A percentile compares a stretch with the other conserved stretches of the same genome.
These are phyloP conservation scores for Nemania sp. DNA, from an alignment of 2,329 filamentous ascomycete genomes.

Conservation along the genomic window DNA sequence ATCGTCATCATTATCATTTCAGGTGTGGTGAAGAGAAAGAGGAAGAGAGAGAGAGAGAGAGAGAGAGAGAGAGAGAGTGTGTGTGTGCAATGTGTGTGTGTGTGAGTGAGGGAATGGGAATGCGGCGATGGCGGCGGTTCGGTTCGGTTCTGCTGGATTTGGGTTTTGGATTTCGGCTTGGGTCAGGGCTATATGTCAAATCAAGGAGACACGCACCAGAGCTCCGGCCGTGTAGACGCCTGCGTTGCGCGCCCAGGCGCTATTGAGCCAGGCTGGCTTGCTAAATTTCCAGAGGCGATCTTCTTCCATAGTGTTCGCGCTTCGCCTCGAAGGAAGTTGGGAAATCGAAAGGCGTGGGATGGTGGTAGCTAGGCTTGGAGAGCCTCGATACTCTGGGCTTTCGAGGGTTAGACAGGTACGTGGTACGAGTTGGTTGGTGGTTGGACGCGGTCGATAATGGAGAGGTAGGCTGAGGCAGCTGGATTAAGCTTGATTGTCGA, in stretches of 20 bases:
- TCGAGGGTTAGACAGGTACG: background rate
- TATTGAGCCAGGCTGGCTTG: constrained; percentile 75
- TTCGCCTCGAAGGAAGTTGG: constrained; percentile 6
- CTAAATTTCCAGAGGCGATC: constrained; percentile 76
- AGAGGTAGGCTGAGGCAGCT: background rate
- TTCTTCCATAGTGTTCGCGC: constrained; percentile 65
- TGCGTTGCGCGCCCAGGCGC: constrained; percentile 70
- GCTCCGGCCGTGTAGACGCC: constrained; percentile 73
- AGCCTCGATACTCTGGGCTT: background rate
- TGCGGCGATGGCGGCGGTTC: background rate
- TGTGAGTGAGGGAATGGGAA: no score
- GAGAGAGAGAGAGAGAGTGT: background rate
- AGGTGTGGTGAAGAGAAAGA: background rate
- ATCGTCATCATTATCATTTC: background rate
- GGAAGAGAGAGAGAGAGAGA: background rate
- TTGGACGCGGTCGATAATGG: background rate
- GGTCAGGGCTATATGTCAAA: background rate
- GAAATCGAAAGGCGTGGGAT: background rate
- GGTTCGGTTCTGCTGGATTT: no score
- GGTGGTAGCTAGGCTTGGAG: background rate
- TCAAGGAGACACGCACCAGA: constrained; percentile 61
- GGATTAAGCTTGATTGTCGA: background rate
- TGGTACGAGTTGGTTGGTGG: background rate
- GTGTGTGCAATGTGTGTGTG: background rate
- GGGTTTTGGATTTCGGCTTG: background rate